Evolutionary conservation across 805 yeast genomes (phyloP).

Genomic region (Candida qinlingensis): DNA sequence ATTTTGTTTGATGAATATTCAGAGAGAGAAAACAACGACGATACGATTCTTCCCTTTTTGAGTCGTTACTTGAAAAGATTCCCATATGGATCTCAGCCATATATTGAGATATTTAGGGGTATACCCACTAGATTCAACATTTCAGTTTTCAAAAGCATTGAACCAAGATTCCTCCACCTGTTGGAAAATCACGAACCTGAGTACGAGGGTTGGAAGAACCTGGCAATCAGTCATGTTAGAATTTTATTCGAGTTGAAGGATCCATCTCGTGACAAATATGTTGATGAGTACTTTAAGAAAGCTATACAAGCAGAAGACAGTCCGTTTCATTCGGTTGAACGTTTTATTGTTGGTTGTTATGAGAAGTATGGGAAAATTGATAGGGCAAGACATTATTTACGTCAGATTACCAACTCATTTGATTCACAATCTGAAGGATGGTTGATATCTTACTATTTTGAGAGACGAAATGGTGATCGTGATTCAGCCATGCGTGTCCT

Average conservation of each 20-base stretch:
- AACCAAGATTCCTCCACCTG: not conserved
- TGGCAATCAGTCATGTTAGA: conserved; percentile 21
- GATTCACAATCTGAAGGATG: conserved; percentile 40
- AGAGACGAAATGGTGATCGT: conserved; percentile 26
- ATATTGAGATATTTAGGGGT: conserved; percentile 12
- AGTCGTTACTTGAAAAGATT: conserved; percentile 8
- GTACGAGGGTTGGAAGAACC: conserved; percentile 31
- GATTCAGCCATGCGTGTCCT: conserved; percentile 27
- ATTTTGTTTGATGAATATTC: conserved; percentile 7
- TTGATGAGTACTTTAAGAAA: not conserved
- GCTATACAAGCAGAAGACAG: conserved; percentile 21
- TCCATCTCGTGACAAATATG: not conserved
- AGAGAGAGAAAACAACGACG: not conserved
- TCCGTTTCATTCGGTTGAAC: conserved; percentile 39
- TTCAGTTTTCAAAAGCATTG: not conserved
- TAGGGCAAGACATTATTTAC: conserved; percentile 25
- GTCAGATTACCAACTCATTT: conserved; percentile 24
- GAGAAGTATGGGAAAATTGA: conserved; percentile 28
- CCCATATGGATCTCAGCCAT: conserved; percentile 9
- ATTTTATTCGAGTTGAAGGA: not conserved
- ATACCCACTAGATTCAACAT: not conserved
- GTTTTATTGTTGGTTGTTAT: conserved; percentile 31
- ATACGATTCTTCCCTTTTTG: not conserved
- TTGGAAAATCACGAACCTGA: not conserved
- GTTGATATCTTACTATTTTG: conserved; percentile 40